A percentile compares a stretch with the other conserved stretches of the same genome.
These are phyloP conservation scores for Pittosporum tobira DNA, from an alignment of 129 eudicot species.

Conservation along the genomic window DNA sequence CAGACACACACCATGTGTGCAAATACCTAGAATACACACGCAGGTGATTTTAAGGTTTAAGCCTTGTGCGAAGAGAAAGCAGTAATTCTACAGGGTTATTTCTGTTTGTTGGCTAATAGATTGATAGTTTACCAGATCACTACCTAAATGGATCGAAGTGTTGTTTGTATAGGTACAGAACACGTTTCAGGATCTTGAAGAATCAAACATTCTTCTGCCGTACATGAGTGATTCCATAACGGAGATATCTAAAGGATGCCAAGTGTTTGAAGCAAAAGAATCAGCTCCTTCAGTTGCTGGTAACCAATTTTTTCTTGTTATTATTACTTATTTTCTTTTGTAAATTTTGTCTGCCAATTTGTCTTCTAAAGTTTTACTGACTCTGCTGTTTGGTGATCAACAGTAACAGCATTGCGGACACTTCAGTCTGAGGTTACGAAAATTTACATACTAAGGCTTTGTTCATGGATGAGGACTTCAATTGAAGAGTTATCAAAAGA, in stretches of 20 bases:
- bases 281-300: constrained; percentile 82
- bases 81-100: too few species aligned
- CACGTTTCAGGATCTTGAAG: constrained; percentile 85
- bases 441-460: constrained; percentile 73
- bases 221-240: constrained; percentile 76
- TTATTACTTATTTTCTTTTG: too few species aligned
- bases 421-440: constrained; percentile 74
- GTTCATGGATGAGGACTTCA: constrained; percentile 87
- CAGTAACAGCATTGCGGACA: constrained; percentile 66
- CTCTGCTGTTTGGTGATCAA: constrained; percentile 13
- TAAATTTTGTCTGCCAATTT: constrained; percentile 8
- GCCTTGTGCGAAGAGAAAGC: too few species aligned
- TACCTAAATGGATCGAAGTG: background rate
- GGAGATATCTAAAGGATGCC: constrained; percentile 78
- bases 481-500: constrained; percentile 71
- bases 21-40: too few species aligned
- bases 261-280: constrained; percentile 90
- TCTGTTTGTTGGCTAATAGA: background rate
- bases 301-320: constrained; percentile 22
- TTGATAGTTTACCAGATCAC: background rate
- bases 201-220: constrained; percentile 69
- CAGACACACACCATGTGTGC: too few species aligned
- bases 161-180: constrained; percentile 47
- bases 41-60: too few species aligned
- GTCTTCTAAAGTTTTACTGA: constrained; percentile 16